phyloP scores from a whole-genome alignment of 129 eudicot species.

The Smallanthus sonchifolius region DNA sequence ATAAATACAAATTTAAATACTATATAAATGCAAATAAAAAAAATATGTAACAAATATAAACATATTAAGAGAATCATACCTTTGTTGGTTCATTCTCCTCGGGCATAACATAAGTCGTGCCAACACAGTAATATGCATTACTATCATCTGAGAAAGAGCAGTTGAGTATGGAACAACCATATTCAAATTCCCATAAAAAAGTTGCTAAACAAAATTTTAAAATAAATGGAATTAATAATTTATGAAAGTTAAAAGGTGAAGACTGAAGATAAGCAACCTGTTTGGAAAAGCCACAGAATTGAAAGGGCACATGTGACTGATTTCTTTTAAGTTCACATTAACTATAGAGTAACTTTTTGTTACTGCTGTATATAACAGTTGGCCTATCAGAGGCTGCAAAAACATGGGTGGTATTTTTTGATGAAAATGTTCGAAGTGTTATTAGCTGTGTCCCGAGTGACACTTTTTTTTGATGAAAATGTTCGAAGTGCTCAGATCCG shows the following conservation, averaged over 20 bases:
- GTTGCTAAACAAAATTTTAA: neutral
- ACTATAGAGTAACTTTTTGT: no score
- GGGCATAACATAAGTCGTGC: slow-evolving; percentile 87
- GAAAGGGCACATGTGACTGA: no score
- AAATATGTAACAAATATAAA: no score
- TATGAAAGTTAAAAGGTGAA: neutral
- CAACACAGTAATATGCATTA: slow-evolving; percentile 84
- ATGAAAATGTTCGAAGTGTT: slow-evolving; percentile 73
- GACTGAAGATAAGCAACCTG: slow-evolving; percentile 34
- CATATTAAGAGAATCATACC: slow-evolving; percentile 33
- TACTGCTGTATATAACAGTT: no score
- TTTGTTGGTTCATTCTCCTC: no score
- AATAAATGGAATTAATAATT: neutral
- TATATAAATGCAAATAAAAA: no score
- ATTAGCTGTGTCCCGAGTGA: slow-evolving; percentile 92
- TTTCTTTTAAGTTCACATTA: no score
- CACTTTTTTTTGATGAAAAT: no score
- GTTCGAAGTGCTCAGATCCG: no score
- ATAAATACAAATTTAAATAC: no score
- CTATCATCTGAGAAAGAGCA: slow-evolving; percentile 89
- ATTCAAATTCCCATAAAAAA: slow-evolving; percentile 41
- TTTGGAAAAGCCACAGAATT: slow-evolving; percentile 96
- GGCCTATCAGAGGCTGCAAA: slow-evolving; percentile 98
- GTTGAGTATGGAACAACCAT: slow-evolving; percentile 76
- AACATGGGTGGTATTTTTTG: slow-evolving; percentile 81